These are phyloP conservation scores for Oemleria cerasiformis DNA, from an alignment of 306 rosid genomes.

Conservation along the genomic window DNA sequence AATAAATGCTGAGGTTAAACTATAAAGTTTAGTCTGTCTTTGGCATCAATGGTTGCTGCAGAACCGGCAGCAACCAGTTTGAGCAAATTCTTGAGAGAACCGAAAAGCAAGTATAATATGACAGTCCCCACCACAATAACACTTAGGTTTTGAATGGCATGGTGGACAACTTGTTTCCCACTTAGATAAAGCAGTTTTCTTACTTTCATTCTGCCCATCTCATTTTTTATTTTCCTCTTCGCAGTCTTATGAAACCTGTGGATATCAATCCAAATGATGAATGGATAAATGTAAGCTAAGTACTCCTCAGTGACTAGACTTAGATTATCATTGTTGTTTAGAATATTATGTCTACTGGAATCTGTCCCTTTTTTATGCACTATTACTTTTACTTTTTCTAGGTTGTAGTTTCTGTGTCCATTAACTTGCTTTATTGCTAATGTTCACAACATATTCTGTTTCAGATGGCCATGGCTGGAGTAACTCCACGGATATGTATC, in stretches of 20 bases:
- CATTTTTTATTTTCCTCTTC: conserved; percentile 28
- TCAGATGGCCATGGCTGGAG: conserved; percentile 94
- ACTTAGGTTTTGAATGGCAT: conserved; percentile 17
- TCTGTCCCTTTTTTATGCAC: neutral
- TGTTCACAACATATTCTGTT: conserved; percentile 33
- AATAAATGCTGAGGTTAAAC: neutral
- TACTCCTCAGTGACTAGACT: conserved; percentile 15
- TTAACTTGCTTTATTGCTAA: conserved; percentile 28
- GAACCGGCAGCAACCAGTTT: neutral
- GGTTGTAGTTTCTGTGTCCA: neutral
- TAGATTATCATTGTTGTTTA: neutral
- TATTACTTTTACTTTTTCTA: conserved; percentile 15
- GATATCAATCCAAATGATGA: conserved; percentile 92
- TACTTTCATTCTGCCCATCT: conserved; percentile 14
- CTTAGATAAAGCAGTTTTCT: conserved; percentile 5
- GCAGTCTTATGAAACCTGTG: conserved; percentile 94
- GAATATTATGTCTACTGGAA: neutral
- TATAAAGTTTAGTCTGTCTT: conserved; percentile 4
- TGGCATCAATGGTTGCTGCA: conserved; percentile 13
- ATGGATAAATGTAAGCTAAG: conserved; percentile 79
- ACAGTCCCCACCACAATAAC: conserved; percentile 12
- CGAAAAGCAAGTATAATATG: conserved; percentile 2
- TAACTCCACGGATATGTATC: conserved; percentile 98
- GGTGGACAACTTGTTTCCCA: conserved; percentile 12
- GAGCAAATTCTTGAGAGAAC: conserved; percentile 4